These are phyloP conservation scores for Aspergillus cavernicola DNA, from an alignment of 495 filamentous ascomycete species.

Conservation along the genomic window DNA sequence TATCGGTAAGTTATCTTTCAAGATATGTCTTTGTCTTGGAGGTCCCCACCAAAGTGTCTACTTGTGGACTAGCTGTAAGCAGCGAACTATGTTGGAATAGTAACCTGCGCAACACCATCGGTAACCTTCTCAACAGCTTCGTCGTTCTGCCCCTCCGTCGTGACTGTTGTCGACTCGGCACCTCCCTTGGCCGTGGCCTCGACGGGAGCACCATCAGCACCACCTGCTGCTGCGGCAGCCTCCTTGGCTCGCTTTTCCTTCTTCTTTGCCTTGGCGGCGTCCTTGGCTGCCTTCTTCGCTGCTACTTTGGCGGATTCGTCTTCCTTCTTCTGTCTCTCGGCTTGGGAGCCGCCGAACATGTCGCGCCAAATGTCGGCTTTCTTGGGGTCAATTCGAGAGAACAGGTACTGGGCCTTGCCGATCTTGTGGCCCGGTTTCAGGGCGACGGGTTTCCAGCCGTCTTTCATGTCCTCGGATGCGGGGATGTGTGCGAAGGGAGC, in stretches of 20 bases:
- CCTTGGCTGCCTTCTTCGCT: slow-evolving; percentile 38
- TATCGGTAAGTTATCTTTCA: neutral
- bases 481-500: slow-evolving; percentile 64
- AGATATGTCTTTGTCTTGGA: neutral
- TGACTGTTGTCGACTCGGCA: slow-evolving; percentile 23
- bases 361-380: slow-evolving; percentile 81
- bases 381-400: slow-evolving; percentile 76
- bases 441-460: slow-evolving; percentile 55
- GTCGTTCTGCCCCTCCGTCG: slow-evolving; percentile 22
- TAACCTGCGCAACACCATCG: slow-evolving; percentile 41
- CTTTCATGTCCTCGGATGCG: slow-evolving; percentile 36
- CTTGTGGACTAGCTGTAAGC: too few relatives aligned
- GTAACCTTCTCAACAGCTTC: slow-evolving; percentile 38
- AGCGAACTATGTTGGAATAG: slow-evolving; percentile 37
- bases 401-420: slow-evolving; percentile 77
- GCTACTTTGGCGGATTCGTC: slow-evolving; percentile 60
- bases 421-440: slow-evolving; percentile 75
- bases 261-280: slow-evolving; percentile 23
- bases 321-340: slow-evolving; percentile 57
- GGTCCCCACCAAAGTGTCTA: neutral
- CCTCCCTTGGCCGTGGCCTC: slow-evolving; percentile 38
- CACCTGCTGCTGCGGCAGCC: slow-evolving; percentile 43
- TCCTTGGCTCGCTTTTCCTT: slow-evolving; percentile 22
- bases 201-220: slow-evolving; percentile 25
- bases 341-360: slow-evolving; percentile 73